Base-by-base conservation (phyloP, 2,329 filamentous ascomycete genomes). In the Sporothrix humicola region DNA sequence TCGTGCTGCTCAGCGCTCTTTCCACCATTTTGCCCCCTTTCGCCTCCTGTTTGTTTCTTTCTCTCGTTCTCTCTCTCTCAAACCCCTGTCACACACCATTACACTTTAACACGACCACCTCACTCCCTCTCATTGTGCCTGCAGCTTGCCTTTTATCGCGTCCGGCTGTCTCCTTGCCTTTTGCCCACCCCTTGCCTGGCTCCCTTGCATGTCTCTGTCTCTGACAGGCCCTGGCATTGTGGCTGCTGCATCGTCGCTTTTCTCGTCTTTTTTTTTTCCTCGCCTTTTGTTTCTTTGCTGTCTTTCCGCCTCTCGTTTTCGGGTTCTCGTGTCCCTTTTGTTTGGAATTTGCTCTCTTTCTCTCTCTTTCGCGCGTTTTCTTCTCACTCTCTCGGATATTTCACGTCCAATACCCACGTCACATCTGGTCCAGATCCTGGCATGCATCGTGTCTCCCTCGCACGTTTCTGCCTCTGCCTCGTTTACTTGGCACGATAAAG, bases 121-220 rank as follows among this genome's bases (percentile, higher is more conserved):
- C n/a, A 2, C 59, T 1, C 42, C 31, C 12, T 65, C 59, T 68
- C 48, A 8, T 63, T n/a, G 12, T 26, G 15, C 44, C 50, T 37
- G 13, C 63, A 68, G 20, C 46, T 37, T 46, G 46, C 50, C 50
- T 52, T 52, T 12, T 37, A 37, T 37, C 42, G 61, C n/a, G 42
- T 26, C 61, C n/a, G 10, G 3, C n/a, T 17, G 10, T 17, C 44
- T 68, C 44, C 63, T 68, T 52, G 65, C 46, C 44, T 42, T 37
- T n/a, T 26, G 31, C 31, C 44, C 20, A 26, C 66, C 58, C 66
- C 66, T 69, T 69, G 48, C 66, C 48, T 69, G 17, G 17, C 46
- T 42, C 26, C 66, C 66, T 69, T 69, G 48, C 66, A 69, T 69
- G 48, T 69, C 63, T 50, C 10, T 52, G 44, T 50, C 44, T 52